Conservation (phyloP, 371 early-diverging fungal genomes). For the Umbelopsis sp. region DNA sequence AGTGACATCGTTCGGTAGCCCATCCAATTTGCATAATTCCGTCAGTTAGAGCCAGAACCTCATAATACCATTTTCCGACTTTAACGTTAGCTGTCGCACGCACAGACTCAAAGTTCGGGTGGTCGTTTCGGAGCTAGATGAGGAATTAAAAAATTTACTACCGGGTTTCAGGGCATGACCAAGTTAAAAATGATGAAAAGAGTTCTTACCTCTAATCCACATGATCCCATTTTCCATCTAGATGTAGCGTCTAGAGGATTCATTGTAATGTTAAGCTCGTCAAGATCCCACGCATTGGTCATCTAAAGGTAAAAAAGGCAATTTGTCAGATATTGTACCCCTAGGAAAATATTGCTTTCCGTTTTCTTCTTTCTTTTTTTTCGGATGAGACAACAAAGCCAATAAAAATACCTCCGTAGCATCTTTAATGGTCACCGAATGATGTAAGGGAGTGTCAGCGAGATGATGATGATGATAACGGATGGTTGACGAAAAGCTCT, state of each 20-base stretch:
- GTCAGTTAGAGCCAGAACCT: slow-evolving; percentile 53
- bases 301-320: slow-evolving; percentile 20
- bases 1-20: slow-evolving; percentile 63
- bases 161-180: not conserved
- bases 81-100: slow-evolving; percentile 48
- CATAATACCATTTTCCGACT: slow-evolving; percentile 67
- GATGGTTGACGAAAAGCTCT: not conserved
- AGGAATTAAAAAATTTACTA: slow-evolving; percentile 7
- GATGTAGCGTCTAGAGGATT: slow-evolving; percentile 52
- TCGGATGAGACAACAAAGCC: not conserved
- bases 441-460: not conserved
- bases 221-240: slow-evolving; percentile 46
- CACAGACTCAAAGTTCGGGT: slow-evolving; percentile 52
- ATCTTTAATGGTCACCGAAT: not conserved
- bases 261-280: slow-evolving; percentile 37
- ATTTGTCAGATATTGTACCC: not conserved
- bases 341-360: not conserved
- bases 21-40: slow-evolving; percentile 73
- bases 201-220: slow-evolving; percentile 37
- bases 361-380: slow-evolving; percentile 26
- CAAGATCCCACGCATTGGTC: slow-evolving; percentile 39
- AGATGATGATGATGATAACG: not conserved
- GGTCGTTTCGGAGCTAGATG: slow-evolving; percentile 44
- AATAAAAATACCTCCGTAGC: not conserved
- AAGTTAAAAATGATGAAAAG: not conserved